These are phyloP conservation scores for Elsinoe fawcettii DNA, from an alignment of 2,329 filamentous ascomycete genomes.

Conservation along the genomic window DNA sequence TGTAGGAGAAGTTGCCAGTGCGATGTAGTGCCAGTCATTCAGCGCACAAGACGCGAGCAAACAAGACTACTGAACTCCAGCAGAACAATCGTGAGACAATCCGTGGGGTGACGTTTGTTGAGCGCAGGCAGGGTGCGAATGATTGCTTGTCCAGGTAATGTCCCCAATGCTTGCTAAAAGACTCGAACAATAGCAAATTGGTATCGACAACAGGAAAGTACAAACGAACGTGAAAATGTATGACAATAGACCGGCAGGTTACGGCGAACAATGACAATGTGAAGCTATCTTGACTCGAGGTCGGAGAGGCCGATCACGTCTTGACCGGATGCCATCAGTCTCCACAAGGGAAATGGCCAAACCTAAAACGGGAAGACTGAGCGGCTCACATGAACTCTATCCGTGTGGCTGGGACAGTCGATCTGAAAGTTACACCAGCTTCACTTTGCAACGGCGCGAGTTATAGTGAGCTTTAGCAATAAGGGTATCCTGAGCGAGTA, in stretches of 20 bases:
- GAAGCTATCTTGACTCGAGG: constrained; percentile 12
- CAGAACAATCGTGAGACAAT: constrained; percentile 13
- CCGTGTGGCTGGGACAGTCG: constrained; percentile 1
- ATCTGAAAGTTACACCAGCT: neutral
- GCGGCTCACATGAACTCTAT: constrained; percentile 3
- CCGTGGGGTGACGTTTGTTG: constrained; percentile 4
- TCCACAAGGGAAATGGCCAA: neutral
- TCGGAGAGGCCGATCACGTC: constrained; percentile 8
- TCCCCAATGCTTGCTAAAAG: neutral
- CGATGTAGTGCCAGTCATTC: neutral
- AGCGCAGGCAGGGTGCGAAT: neutral
- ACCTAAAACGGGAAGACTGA: constrained; percentile 6
- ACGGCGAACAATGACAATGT: neutral
- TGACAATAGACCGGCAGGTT: neutral
- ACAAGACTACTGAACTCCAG: neutral
- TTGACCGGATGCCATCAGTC: neutral
- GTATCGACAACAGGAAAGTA: neutral
- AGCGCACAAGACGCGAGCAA: constrained; percentile 1
- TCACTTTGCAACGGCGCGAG: neutral
- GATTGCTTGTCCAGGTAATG: neutral
- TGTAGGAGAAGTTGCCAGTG: neutral
- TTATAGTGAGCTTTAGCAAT: neutral
- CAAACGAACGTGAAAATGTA: neutral
- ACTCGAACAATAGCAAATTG: neutral
- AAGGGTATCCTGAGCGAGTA: neutral